phyloP scores from a whole-genome alignment of 169 alveolate genomes.

The Eimeria praecox region DNA sequence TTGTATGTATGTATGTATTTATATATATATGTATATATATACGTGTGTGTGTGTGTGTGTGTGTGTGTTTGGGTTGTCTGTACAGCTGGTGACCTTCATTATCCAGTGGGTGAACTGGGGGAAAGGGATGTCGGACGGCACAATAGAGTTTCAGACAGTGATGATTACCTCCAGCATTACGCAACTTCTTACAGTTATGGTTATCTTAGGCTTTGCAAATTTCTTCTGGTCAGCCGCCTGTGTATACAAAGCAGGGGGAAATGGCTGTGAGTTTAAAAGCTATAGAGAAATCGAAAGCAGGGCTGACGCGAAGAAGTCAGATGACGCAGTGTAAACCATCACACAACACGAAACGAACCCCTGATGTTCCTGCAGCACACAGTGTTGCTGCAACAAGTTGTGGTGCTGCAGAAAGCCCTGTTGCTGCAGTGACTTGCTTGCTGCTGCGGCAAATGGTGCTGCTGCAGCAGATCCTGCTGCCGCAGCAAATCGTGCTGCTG shows the following conservation, averaged over 20 bases:
- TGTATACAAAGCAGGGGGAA: conserved; percentile 51
- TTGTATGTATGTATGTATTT: not conserved
- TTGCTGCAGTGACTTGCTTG: not conserved
- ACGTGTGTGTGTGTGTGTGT: not conserved
- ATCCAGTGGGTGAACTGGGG: conserved; percentile 53
- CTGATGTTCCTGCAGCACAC: not conserved
- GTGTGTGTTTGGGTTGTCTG: not conserved
- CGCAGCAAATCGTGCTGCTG: not conserved
- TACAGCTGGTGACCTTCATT: conserved; percentile 17
- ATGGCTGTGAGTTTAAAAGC: conserved; percentile 48
- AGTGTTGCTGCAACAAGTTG: not conserved
- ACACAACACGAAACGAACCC: not conserved
- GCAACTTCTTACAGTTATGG: conserved; percentile 11
- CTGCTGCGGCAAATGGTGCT: conserved; percentile 1
- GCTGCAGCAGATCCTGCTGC: not conserved
- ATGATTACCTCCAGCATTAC: conserved; percentile 43
- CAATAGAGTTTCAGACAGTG: conserved; percentile 10
- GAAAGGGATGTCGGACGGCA: conserved; percentile 6
- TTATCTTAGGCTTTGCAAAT: conserved; percentile 41
- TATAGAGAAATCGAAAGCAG: conserved; percentile 84
- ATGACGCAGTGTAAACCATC: conserved; percentile 6
- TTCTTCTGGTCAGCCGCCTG: conserved; percentile 38
- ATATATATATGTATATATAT: not conserved
- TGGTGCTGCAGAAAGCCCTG: not conserved
- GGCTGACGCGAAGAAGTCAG: conserved; percentile 84